A percentile compares a stretch with the other conserved stretches of the same genome.
Conservation (phyloP, 345 rosid genomes). For the Microthlaspi erraticum region DNA sequence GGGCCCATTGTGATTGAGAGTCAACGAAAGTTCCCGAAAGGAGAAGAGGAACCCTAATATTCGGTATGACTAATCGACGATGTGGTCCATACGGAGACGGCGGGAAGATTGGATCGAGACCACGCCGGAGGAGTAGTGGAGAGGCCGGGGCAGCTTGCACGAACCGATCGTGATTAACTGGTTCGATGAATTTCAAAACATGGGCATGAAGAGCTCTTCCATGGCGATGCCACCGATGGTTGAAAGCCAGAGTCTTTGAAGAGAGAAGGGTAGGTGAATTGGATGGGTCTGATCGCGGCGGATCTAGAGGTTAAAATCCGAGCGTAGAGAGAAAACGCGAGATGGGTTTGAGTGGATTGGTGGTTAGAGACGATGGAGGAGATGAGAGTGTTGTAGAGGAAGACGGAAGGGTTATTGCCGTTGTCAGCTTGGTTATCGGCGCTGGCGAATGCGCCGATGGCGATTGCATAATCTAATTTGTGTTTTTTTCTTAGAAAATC, state of each 20-base stretch:
- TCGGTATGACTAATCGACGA: too few relatives aligned
- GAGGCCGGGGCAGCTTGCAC: slow-evolving; percentile 61
- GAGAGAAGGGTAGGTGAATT: slow-evolving; percentile 70
- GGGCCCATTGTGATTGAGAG: too few relatives aligned
- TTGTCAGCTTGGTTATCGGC: too few relatives aligned
- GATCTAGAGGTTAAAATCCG: slow-evolving; percentile 37
- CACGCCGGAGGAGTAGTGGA: too few relatives aligned
- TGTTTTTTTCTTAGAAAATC: too few relatives aligned
- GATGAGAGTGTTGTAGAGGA: slow-evolving; percentile 66
- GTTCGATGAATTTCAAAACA: slow-evolving; percentile 58
- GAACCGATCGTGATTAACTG: slow-evolving; percentile 49
- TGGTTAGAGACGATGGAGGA: slow-evolving; percentile 50
- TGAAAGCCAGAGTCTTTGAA: slow-evolving; percentile 60
- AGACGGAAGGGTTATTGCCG: slow-evolving; percentile 61
- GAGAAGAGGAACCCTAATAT: too few relatives aligned
- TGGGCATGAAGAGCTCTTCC: slow-evolving; percentile 67
- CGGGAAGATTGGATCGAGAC: too few relatives aligned
- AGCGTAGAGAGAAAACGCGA: slow-evolving; percentile 58
- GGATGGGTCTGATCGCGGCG: slow-evolving; percentile 50
- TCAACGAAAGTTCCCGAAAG: too few relatives aligned
- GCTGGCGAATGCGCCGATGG: too few relatives aligned
- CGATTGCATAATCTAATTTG: too few relatives aligned
- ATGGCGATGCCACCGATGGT: slow-evolving; percentile 43
- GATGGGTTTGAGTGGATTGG: slow-evolving; percentile 36
- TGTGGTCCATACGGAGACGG: too few relatives aligned